Evolutionary conservation across 306 rosid species (phyloP).

Genomic region (Chamaecrista fasciculata): DNA sequence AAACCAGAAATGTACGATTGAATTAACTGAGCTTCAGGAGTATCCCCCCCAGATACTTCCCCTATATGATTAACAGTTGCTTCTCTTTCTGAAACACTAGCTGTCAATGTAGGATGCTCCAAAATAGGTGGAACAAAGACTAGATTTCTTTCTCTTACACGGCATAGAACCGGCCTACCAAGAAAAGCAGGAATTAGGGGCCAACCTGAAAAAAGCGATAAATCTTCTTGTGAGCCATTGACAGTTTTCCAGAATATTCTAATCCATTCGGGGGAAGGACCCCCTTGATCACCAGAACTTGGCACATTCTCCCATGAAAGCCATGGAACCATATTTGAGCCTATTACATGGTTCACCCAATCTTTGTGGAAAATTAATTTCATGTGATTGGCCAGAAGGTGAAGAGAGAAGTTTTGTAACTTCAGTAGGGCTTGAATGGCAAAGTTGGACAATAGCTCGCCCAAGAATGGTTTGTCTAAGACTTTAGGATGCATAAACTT

Average conservation of each 20-base stretch:
- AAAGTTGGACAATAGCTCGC: slow-evolving; percentile 52
- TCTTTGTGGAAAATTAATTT: slow-evolving; percentile 67
- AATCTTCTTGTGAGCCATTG: slow-evolving; percentile 53
- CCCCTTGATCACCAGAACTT: slow-evolving; percentile 66
- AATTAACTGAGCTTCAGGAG: slow-evolving; percentile 47
- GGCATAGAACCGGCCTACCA: slow-evolving; percentile 89
- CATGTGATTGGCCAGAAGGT: slow-evolving; percentile 77
- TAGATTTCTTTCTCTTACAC: slow-evolving; percentile 73
- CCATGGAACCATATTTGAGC: slow-evolving; percentile 87
- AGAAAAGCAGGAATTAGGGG: slow-evolving; percentile 95
- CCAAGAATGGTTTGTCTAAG: slow-evolving; percentile 66
- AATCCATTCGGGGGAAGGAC: slow-evolving; percentile 94
- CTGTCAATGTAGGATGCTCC: slow-evolving; percentile 33
- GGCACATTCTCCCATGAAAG: slow-evolving; percentile 87
- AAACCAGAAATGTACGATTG: slow-evolving; percentile 62
- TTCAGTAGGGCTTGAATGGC: slow-evolving; percentile 60
- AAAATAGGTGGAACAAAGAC: slow-evolving; percentile 81
- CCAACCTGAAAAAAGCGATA: slow-evolving; percentile 85
- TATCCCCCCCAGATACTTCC: slow-evolving; percentile 32
- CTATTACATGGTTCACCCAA: slow-evolving; percentile 86
- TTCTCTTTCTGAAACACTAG: slow-evolving; percentile 44
- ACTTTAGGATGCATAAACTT: slow-evolving; percentile 80
- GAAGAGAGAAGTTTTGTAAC: slow-evolving; percentile 65
- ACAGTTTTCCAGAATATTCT: slow-evolving; percentile 78
- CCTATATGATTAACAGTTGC: slow-evolving; percentile 36